These are phyloP conservation scores for Acacia pycnantha DNA, from an alignment of 331 rosid species.

Conservation along the genomic window DNA sequence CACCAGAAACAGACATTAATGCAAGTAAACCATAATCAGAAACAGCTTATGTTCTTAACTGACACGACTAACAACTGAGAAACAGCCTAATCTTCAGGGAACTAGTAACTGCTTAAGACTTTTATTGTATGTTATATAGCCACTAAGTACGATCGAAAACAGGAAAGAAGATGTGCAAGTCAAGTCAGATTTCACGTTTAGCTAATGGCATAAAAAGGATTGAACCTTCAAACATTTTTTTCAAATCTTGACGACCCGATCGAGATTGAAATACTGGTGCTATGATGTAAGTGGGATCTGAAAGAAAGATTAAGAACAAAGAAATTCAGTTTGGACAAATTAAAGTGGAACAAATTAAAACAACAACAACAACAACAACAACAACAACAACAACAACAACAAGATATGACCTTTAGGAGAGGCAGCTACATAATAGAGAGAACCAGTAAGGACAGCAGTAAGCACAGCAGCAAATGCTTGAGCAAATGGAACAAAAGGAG, in stretches of 20 bases:
- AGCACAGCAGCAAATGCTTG: slow-evolving; percentile 97
- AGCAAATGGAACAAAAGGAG: slow-evolving; percentile 96
- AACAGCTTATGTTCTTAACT: neutral
- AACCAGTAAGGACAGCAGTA: slow-evolving; percentile 88
- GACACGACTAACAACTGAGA: neutral
- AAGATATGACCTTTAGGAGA: slow-evolving; percentile 81
- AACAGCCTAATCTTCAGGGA: neutral
- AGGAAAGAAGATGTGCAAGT: neutral
- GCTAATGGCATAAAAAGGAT: neutral
- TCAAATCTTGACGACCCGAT: slow-evolving; percentile 76
- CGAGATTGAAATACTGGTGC: slow-evolving; percentile 89
- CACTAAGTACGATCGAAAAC: neutral
- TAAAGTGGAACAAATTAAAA: no score
- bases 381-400: neutral
- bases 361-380: no score
- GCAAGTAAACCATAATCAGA: neutral
- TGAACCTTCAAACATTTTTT: slow-evolving; percentile 88
- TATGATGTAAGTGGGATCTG: slow-evolving; percentile 91
- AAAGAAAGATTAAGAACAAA: slow-evolving; percentile 24
- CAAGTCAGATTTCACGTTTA: neutral
- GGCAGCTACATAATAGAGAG: slow-evolving; percentile 91
- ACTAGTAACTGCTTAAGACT: neutral
- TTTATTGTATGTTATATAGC: neutral
- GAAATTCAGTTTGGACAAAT: slow-evolving; percentile 26
- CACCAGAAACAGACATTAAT: slow-evolving; percentile 29